Evolutionary conservation across 108 stramenopile genomes (phyloP).

Genomic region (Skeletonema costatum): DNA sequence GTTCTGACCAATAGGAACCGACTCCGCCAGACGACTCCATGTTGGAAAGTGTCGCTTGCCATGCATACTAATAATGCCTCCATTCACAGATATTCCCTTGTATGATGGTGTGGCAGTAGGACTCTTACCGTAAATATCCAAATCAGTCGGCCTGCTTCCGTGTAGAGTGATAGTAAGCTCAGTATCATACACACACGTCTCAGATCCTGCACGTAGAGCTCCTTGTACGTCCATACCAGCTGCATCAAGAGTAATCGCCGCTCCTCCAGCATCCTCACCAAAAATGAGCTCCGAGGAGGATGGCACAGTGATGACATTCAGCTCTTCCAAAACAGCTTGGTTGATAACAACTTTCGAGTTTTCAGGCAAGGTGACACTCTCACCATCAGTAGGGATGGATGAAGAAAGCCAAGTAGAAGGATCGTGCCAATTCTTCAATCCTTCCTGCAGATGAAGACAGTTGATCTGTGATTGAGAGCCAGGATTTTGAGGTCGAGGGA

Average conservation of each 20-base stretch:
- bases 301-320: slow-evolving; percentile 41
- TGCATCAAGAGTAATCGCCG: slow-evolving; percentile 18
- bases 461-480: background rate
- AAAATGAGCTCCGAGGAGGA: slow-evolving; percentile 36
- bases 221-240: slow-evolving; percentile 42
- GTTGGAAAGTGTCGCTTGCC: slow-evolving; percentile 44
- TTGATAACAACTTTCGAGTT: slow-evolving; percentile 19
- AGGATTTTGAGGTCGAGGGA: background rate
- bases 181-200: slow-evolving; percentile 29
- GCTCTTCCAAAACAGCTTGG: slow-evolving; percentile 1
- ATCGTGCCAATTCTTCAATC: slow-evolving; percentile 4
- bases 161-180: slow-evolving; percentile 43
- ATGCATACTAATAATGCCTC: slow-evolving; percentile 29
- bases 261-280: slow-evolving; percentile 17
- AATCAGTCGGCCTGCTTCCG: slow-evolving; percentile 26
- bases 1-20: slow-evolving; percentile 17
- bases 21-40: slow-evolving; percentile 51
- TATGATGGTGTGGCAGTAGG: background rate
- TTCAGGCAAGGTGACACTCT: slow-evolving; percentile 20
- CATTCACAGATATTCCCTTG: slow-evolving; percentile 53
- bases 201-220: slow-evolving; percentile 25
- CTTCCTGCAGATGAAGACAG: slow-evolving; percentile 7
- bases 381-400: slow-evolving; percentile 7
- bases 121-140: slow-evolving; percentile 8
- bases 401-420: background rate